Evolutionary conservation across 169 alveolate genomes (phyloP).

Genomic region (Plasmodium adleri): DNA sequence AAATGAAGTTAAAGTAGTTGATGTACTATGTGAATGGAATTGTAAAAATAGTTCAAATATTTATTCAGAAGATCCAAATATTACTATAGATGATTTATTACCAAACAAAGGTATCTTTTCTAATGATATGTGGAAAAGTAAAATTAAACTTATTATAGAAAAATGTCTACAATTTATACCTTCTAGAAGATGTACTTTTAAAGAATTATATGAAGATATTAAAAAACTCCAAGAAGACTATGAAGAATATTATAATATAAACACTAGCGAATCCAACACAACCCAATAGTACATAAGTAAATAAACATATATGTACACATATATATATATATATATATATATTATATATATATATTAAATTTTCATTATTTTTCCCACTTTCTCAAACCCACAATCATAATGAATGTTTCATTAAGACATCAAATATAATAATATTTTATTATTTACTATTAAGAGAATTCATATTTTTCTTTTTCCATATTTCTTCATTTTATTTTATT

Average conservation of each 20-base stretch:
- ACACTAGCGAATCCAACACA: not conserved
- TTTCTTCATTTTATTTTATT: too few species aligned
- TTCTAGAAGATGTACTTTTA: constrained; percentile 76
- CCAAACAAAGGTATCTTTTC: constrained; percentile 81
- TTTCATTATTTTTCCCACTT: too few species aligned
- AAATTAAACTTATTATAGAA: constrained; percentile 63
- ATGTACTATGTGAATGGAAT: constrained; percentile 84
- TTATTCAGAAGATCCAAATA: constrained; percentile 58
- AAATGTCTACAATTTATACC: constrained; percentile 80
- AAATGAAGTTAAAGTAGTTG: constrained; percentile 81
- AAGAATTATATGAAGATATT: constrained; percentile 63
- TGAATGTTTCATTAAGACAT: too few species aligned
- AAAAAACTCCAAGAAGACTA: constrained; percentile 41
- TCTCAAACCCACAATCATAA: too few species aligned
- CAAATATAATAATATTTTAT: too few species aligned
- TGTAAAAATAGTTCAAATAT: constrained; percentile 73
- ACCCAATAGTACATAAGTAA: not conserved
- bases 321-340: not conserved
- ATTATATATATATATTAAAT: too few species aligned
- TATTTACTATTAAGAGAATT: too few species aligned
- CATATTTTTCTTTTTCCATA: too few species aligned
- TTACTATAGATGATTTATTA: constrained; percentile 76
- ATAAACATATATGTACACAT: not conserved
- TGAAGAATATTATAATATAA: constrained; percentile 37
- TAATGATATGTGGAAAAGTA: constrained; percentile 76